Evolutionary conservation across 148 eudicot genomes (phyloP), one percentile per base, ranked within the genome.

Genomic region (Dysphania ambrosioides): DNA sequence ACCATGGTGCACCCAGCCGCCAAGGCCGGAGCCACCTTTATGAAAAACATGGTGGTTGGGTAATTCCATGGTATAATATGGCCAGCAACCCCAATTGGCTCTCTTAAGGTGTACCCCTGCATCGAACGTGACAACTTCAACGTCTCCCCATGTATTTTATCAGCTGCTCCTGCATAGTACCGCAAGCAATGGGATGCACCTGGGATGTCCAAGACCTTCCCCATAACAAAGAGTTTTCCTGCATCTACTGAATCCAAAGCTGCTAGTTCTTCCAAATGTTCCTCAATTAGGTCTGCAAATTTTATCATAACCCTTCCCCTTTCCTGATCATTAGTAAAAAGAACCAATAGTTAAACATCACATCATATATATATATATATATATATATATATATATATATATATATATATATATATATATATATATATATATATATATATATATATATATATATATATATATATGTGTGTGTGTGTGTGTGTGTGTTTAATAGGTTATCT

Each of bases 1-100:
- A 95, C 83, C 86, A 95, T 84, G 82, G 98, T 92, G 79, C 96
- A 90, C 0, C 98, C 98, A 16, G 92, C 93, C 15, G 98, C 97
- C 59, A 95, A 77, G 10, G 97, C 89, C 0, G 98, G 97, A n/a
- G 85, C 84, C 47, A 92, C 96, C 79, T 95, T 95, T 79, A 82
- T 56, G 64, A 79, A 67, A 62, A 92, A 90, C 89, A 95, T 83
- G 0, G 58, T 59, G 18, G 82, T 64, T 0, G 98, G 97, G 70
- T 81, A 87, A 70, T 95, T 95, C 98, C 98, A 95, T 0, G 98
- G 97, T 30, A 88, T 87, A 53, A 95, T 92, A 29, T 81, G 90
- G 18, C 92, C 98, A 12, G 86, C 97, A 2, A 92, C 96, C 1
- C 98, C 98, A 0, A 87, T 74, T 0, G 98, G 98, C 67, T 95